Percentiles rank a stretch among this genome's conserved stretches.
These are phyloP conservation scores for Neospermospora avenae DNA, from an alignment of 2,329 filamentous ascomycete species.

Conservation along the genomic window DNA sequence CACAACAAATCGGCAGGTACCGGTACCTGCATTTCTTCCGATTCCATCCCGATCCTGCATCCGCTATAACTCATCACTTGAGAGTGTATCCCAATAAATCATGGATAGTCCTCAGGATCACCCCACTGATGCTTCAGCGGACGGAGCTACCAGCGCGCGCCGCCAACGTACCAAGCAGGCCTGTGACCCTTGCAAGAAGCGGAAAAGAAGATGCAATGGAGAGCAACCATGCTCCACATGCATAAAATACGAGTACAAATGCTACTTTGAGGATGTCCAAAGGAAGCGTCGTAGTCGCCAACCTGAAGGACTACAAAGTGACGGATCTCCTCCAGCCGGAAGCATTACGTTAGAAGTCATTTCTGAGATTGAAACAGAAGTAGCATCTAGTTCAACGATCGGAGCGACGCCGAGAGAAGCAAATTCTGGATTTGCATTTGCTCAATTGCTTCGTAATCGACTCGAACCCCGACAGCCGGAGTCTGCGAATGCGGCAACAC, in stretches of 20 bases:
- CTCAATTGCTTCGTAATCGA: constrained; percentile 2
- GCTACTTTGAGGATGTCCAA: constrained; percentile 5
- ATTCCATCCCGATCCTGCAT: background rate
- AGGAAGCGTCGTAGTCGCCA: constrained; percentile 8
- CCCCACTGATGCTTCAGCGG: background rate
- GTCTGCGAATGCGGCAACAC: background rate
- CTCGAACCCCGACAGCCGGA: constrained; percentile 5
- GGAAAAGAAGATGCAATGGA: constrained; percentile 6
- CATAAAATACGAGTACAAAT: constrained; percentile 8
- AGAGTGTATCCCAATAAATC: background rate
- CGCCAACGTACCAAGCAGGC: constrained; percentile 7
- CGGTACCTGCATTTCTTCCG: background rate
- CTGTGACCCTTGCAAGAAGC: constrained; percentile 9
- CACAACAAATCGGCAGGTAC: no score
- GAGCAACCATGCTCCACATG: constrained; percentile 5
- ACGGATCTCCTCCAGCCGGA: background rate
- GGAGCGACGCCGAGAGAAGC: constrained; percentile 3
- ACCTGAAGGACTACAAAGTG: background rate
- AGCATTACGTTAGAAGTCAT: background rate
- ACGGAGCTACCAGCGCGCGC: background rate
- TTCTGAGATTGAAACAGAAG: background rate
- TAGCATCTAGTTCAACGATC: background rate
- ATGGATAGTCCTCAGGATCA: constrained; percentile 3
- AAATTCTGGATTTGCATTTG: background rate
- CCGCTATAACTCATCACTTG: background rate